Base-by-base conservation (phyloP, 371 early-diverging fungal species). In the Funneliformis caledonium region DNA sequence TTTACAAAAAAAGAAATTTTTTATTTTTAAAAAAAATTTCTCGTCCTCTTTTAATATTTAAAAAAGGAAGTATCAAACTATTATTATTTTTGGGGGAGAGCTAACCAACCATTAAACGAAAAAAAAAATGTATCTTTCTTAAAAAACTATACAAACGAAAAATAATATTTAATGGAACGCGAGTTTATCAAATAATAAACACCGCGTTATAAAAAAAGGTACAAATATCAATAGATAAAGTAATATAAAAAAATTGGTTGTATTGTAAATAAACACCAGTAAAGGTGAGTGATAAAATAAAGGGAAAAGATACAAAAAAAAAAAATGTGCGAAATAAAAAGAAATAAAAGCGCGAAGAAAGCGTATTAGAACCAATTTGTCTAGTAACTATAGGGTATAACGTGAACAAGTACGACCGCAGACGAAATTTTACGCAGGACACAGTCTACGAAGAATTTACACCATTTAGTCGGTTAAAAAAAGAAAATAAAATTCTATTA, bases 341-440 rank as follows among this genome's bases (percentile, higher is more conserved):
- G 65, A 65, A 65, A 33, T 31, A 33, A 70, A 70, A 70, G 70
- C 70, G 70, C 70, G 70, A 70, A 70, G 10, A 37, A 70, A 22
- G 37, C 16, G 37, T 65, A 43, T 19, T 16, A 45, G n/a, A 37
- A 37, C 19, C 7, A 37, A 70, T n/a, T 43, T 70, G 11, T 43
- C 45, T 10, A 64, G 64, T 31, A 69, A 42, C 19, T 43, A 16
- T 37, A 69, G n/a, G 14, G 45, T 69, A 69, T 43, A 69, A 16
- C 43, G 19, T 52, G 19, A 52, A 69, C 43, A 43, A n/a, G 31
- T 26, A 22, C 11, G 70, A 70, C 70, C 16, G 47, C 43, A 43
- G 70, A 70, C 70, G 70, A 56, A 70, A 43, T 43, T 43, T 70
- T 43, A 45, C 70, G 43, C 37, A 45, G 70, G 70, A 70, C 70